These are phyloP conservation scores for Puccinellia tenuiflora DNA, from an alignment of 176 grass and related monocot species.

Conservation along the genomic window DNA sequence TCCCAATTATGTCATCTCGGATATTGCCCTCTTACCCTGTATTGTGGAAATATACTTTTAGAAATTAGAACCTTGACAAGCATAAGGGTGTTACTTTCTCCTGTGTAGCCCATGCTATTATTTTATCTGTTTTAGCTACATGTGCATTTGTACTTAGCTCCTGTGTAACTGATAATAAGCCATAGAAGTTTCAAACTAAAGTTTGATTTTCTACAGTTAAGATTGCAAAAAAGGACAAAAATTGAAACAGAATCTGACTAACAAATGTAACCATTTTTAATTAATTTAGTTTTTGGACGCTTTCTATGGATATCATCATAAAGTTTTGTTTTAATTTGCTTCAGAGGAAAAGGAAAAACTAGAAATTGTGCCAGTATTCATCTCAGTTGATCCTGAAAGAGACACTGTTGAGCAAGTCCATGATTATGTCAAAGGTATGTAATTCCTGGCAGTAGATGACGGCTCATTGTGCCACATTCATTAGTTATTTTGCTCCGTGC, in stretches of 20 bases:
- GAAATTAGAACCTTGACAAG: not conserved
- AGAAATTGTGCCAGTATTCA: slow-evolving; percentile 87
- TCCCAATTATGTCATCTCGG: not conserved
- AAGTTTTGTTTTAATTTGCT: slow-evolving; percentile 13
- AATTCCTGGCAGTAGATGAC: not conserved
- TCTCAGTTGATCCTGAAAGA: slow-evolving; percentile 92
- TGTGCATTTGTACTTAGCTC: not conserved
- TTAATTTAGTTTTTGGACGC: not conserved
- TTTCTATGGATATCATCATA: not conserved
- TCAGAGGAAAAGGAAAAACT: slow-evolving; percentile 66
- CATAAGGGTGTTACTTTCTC: not conserved
- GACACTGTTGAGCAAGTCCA: slow-evolving; percentile 82
- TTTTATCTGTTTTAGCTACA: not conserved
- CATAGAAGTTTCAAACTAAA: not conserved
- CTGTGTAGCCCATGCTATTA: not conserved
- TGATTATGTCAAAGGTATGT: slow-evolving; percentile 80
- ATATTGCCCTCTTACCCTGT: not conserved
- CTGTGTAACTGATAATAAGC: not conserved
- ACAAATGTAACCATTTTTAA: not conserved
- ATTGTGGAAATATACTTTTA: not conserved
- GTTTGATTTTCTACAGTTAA: not conserved
- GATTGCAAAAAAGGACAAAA: not conserved
- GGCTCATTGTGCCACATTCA: not conserved
- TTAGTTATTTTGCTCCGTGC: not conserved
- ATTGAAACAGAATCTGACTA: not conserved